These are phyloP conservation scores for Periconia sp. DNA, from an alignment of 2,329 filamentous ascomycete genomes.

Conservation along the genomic window DNA sequence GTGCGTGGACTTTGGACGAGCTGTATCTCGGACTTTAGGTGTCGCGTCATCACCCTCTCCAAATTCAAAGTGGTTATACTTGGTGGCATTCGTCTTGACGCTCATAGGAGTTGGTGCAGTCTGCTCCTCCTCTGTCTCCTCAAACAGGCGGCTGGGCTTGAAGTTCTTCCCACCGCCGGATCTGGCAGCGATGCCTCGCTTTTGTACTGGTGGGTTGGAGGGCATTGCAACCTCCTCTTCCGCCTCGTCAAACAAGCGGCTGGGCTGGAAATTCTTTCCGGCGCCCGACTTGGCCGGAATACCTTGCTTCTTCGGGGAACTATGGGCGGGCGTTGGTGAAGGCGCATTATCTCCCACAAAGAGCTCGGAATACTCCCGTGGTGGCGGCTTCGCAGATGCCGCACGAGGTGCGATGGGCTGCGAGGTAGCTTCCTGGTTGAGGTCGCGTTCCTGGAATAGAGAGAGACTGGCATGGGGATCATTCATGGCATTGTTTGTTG, in stretches of 20 bases:
- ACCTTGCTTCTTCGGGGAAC: slow-evolving; percentile 40
- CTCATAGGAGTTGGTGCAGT: slow-evolving; percentile 37
- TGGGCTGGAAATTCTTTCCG: slow-evolving; percentile 58
- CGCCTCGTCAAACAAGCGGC: slow-evolving; percentile 64
- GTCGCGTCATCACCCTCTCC: slow-evolving; percentile 62
- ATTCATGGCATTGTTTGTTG: slow-evolving; percentile 45
- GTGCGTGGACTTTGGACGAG: slow-evolving; percentile 60
- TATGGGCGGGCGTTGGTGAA: slow-evolving; percentile 42
- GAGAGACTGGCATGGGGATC: slow-evolving; percentile 70
- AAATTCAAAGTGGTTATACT: slow-evolving; percentile 87
- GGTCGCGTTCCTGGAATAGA: slow-evolving; percentile 74
- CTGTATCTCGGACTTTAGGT: slow-evolving; percentile 36
- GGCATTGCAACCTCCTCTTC: slow-evolving; percentile 47
- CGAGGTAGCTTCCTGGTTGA: slow-evolving; percentile 59
- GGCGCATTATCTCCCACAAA: slow-evolving; percentile 59
- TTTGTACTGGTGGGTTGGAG: slow-evolving; percentile 35
- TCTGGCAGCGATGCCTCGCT: slow-evolving; percentile 51
- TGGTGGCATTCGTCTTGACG: slow-evolving; percentile 74
- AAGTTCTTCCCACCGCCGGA: slow-evolving; percentile 59
- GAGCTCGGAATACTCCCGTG: slow-evolving; percentile 73
- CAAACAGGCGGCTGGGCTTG: slow-evolving; percentile 62
- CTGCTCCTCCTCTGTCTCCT: slow-evolving; percentile 58
- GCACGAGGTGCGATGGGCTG: slow-evolving; percentile 64
- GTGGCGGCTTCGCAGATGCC: slow-evolving; percentile 73
- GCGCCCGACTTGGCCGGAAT: slow-evolving; percentile 56